Base-by-base conservation (phyloP, 2,329 filamentous ascomycete species). In the Botrytis porri region DNA sequence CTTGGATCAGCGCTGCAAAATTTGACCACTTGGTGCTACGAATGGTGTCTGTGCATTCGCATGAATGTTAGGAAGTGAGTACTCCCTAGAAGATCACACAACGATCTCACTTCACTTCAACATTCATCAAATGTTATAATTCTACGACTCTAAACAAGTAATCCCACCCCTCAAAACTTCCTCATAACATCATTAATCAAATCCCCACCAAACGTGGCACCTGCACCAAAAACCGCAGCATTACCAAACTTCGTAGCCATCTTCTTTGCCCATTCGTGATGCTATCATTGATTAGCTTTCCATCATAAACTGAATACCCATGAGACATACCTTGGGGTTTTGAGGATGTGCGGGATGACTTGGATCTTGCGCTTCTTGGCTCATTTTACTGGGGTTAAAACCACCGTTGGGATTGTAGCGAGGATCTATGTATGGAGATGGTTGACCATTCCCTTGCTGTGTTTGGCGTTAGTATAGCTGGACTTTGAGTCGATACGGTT, bases 191-290 rank as follows among this genome's bases (percentile, higher is more conserved):
- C 65, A 29, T 73, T 73, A 16, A 73, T 57, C 16, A 73, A 69
- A 81, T 78, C 77, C 16, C 75, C 75, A 35, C 80, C 79, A 72
- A 79, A 79, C 0, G 78, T 80, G 0, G 80, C 79, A 1, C 80
- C 80, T 5, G 80, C 80, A 9, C 79, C 79, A 73, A 80, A 80
- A 48, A 81, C 75, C 0, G 77, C 79, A 6, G 80, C 80, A 64
- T 79, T 78, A 4, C 79, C 80, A 51, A 81, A 78, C 62, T 75
- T 79, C 0, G 51, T 61, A 22, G 75, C 77, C 74, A 80, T 75
- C 16, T 75, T 76, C 73, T 76, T 77, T 2, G 73, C 77, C 78
- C 79, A 80, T 60, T 80, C 77, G 43, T 79, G 78, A 72, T 80
- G 79, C 73, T 78, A 48, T 43, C 20, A 39, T 57, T n/a, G 32